Conservation (phyloP, 305 asterid genomes). For the Fraxinus baroniana region DNA sequence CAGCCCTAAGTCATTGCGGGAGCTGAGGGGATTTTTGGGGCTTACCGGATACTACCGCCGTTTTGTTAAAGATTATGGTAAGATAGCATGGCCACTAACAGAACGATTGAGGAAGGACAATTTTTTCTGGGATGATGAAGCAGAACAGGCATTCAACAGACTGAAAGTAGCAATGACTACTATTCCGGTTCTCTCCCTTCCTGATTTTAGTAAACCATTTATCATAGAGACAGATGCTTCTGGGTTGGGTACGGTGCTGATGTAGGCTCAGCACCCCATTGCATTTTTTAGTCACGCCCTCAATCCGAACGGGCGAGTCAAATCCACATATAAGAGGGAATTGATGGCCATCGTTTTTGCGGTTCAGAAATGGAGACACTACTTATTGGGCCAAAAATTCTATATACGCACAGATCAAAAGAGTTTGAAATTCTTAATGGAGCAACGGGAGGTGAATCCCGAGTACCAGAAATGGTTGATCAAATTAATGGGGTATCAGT, state of each 20-base stretch:
- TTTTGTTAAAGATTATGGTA: not conserved
- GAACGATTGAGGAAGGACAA: not conserved
- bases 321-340: not conserved
- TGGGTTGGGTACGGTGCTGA: not conserved
- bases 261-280: not conserved
- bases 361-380: not conserved
- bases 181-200: not conserved
- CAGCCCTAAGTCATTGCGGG: no score
- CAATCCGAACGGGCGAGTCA: not conserved
- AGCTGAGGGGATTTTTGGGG: no score
- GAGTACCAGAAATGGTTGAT: no score
- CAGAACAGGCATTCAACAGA: not conserved
- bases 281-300: not conserved
- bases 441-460: no score
- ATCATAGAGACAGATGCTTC: not conserved
- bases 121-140: not conserved
- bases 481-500: no score
- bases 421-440: not conserved
- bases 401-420: not conserved
- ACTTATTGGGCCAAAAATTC: not conserved
- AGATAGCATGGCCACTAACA: not conserved
- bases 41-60: not conserved
- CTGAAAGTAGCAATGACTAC: not conserved
- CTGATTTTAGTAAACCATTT: not conserved
- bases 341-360: not conserved